Percentiles rank a stretch among this genome's conserved stretches.
phyloP scores from a whole-genome alignment of 108 stramenopile genomes.

The Thalassiosira profunda region DNA sequence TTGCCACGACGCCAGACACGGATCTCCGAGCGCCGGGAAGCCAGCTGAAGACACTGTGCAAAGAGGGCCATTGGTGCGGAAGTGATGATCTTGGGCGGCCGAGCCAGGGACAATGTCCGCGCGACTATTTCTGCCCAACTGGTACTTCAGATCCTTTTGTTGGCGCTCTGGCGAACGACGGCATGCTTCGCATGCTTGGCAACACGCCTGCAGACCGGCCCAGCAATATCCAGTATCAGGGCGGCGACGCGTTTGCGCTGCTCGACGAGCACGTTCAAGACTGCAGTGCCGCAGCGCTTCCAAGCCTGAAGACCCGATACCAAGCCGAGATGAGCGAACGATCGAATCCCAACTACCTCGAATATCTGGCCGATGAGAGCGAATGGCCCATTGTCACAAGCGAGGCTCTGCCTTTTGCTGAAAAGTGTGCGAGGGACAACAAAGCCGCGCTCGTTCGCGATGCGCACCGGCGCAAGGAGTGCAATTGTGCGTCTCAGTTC shows the following conservation, averaged over 20 bases:
- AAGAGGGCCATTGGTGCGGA: constrained; percentile 75
- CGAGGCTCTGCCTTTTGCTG: constrained; percentile 18
- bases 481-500: constrained; percentile 69
- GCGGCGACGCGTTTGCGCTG: constrained; percentile 54
- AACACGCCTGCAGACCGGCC: constrained; percentile 35
- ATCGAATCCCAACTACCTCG: constrained; percentile 19
- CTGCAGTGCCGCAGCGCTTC: constrained; percentile 57
- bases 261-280: constrained; percentile 54
- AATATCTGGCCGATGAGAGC: constrained; percentile 22
- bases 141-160: constrained; percentile 65
- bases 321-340: neutral
- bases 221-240: constrained; percentile 53
- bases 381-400: neutral
- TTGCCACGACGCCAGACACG: constrained; percentile 87
- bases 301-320: constrained; percentile 34
- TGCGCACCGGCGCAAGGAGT: constrained; percentile 71
- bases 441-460: constrained; percentile 69
- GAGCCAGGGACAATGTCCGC: too few relatives aligned
- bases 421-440: constrained; percentile 74
- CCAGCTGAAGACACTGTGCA: constrained; percentile 70
- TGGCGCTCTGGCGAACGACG: constrained; percentile 79
- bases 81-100: constrained; percentile 38
- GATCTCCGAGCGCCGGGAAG: constrained; percentile 61
- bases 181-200: constrained; percentile 52
- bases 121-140: constrained; percentile 80